Evolutionary conservation across 805 yeast genomes (phyloP).

Genomic region (Kuraishia capsulata): DNA sequence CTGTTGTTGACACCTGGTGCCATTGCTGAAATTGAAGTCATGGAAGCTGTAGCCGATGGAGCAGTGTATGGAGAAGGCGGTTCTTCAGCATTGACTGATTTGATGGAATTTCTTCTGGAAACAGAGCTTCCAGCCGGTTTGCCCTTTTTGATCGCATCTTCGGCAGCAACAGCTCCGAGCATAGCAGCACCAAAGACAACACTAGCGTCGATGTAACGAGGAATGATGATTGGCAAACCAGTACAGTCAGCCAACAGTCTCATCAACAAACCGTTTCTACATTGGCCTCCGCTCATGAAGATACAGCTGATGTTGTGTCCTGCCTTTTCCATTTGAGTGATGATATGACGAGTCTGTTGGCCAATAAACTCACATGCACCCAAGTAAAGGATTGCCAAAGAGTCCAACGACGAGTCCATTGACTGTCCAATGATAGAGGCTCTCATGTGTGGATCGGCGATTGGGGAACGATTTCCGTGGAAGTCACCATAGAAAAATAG

Average conservation of each 20-base stretch:
- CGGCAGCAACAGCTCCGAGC: conserved; percentile 90
- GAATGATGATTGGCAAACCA: conserved; percentile 84
- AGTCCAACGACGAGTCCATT: conserved; percentile 82
- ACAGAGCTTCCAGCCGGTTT: conserved; percentile 8
- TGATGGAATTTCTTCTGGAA: conserved; percentile 18
- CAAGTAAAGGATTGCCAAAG: conserved; percentile 75
- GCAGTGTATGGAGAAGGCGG: conserved; percentile 68
- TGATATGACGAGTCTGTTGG: conserved; percentile 93
- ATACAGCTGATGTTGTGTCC: conserved; percentile 75
- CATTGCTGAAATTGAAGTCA: conserved; percentile 46
- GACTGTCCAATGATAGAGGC: conserved; percentile 89
- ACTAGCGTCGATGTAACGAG: conserved; percentile 92
- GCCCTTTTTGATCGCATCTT: conserved; percentile 34
- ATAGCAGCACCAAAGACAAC: conserved; percentile 95
- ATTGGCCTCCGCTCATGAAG: conserved; percentile 94
- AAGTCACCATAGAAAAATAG: conserved; percentile 91
- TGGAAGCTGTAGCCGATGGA: conserved; percentile 68
- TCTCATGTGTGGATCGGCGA: conserved; percentile 89
- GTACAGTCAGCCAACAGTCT: conserved; percentile 88
- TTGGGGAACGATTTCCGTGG: conserved; percentile 96
- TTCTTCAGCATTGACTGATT: conserved; percentile 8
- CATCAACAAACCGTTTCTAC: conserved; percentile 85
- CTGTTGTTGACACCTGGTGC: conserved; percentile 26
- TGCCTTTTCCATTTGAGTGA: conserved; percentile 68
- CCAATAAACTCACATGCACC: conserved; percentile 97